Base-by-base conservation (phyloP, 2,329 filamentous ascomycete genomes). In the Stagonosporopsis chrysanthemi region DNA sequence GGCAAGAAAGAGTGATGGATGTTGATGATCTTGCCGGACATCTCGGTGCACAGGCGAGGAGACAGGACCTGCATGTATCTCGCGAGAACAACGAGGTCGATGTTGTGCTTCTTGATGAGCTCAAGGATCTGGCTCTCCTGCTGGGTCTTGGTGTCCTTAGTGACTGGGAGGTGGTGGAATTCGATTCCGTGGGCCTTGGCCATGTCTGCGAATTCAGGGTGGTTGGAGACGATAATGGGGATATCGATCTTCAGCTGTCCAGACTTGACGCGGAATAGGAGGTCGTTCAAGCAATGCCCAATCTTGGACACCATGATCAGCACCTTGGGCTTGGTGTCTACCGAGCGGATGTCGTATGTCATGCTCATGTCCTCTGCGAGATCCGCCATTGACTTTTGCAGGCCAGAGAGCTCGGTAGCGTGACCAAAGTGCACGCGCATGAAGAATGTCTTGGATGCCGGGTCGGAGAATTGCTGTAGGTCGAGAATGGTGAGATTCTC, bases 301-400 rank as follows among this genome's bases (percentile, higher is more conserved):
- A 92, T 93, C 81, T 93, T 93, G 70, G 90, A 93, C 28, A 94
- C 91, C 90, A 95, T 94, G 81, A 95, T 91, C 68, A 95, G 81
- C 45, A 93, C 88, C 64, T 87, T 85, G 55, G 88, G 88, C 80
- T 92, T 92, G 69, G 87, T 82, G 46, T 86, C 79, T 12, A 87
- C 84, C 3, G 89, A 85, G 14, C 87, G 84, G 67, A 95, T 83
- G 67, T 90, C 83, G 79, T 90, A 92, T 67, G 86, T 81, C 87
- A 92, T 90, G 56, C 81, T 71, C 78, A 91, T 85, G 24, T 87
- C 81, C 48, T 78, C 68, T 3, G 88, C 88, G 49, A 91, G 85
- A 39, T 81, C 77, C 26, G 80, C 77, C 67, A 94, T 88, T 6
- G 85, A 82, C 80, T 80, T 45, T 81, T 84, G 59, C 78, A 82